Conservation (phyloP, 345 rosid genomes). For the Angophora floribunda region DNA sequence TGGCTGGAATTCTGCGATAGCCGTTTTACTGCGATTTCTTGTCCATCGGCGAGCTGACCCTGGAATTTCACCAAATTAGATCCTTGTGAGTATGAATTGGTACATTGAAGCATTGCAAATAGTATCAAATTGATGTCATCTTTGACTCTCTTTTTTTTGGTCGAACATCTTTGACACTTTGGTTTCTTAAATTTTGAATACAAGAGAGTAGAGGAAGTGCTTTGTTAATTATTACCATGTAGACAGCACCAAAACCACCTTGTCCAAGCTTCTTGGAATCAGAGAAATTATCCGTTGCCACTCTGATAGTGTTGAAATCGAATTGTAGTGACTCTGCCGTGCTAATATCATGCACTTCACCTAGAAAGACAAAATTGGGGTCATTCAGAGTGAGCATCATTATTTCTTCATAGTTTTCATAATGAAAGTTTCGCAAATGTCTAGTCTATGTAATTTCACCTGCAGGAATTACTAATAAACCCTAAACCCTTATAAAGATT, state of each 20-base stretch:
- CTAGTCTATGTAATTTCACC: neutral
- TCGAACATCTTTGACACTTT: neutral
- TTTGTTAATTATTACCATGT: constrained; percentile 3
- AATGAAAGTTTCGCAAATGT: neutral
- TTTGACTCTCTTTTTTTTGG: neutral
- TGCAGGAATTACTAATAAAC: neutral
- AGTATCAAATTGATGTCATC: neutral
- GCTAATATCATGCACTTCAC: neutral
- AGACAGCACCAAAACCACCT: constrained; percentile 19
- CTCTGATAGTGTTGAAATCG: constrained; percentile 2
- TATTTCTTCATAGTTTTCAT: neutral
- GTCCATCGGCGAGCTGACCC: constrained; percentile 15
- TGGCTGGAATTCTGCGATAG: constrained; percentile 11
- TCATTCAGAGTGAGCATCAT: neutral
- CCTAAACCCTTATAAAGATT: neutral
- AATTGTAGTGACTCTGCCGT: constrained; percentile 6
- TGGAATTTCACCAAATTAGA: neutral
- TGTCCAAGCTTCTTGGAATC: constrained; percentile 16
- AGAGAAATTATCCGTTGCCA: constrained; percentile 8
- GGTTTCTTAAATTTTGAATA: neutral
- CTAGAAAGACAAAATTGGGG: neutral
- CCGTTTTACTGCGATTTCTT: constrained; percentile 25
- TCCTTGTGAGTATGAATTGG: neutral
- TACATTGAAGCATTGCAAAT: neutral
- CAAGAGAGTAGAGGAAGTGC: neutral